Base-by-base conservation (phyloP, 2,329 filamentous ascomycete species). In the Teratosphaeria destructans region DNA sequence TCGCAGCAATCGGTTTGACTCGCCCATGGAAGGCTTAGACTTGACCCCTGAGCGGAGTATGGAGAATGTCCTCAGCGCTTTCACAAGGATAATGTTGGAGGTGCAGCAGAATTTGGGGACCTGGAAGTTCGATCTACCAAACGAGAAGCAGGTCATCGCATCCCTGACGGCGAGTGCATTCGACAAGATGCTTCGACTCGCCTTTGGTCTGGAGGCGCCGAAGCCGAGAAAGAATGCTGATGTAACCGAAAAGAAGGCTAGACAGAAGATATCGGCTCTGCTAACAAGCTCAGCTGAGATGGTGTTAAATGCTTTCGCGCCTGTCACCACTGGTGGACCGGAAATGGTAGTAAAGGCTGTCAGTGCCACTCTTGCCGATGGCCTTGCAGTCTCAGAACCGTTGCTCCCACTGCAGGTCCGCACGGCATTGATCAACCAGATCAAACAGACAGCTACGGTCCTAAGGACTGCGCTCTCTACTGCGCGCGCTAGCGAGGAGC, bases 101-200 rank as follows among this genome's bases (percentile, higher is more conserved):
- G 83, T 95, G 6, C 87, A 95, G 65, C 91, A 95, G 75, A 94
- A 88, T 72, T 89, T 88, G 43, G 83, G 85, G 34, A 90, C 86
- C 5, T 99, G 93, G 94, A 87, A 86, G 65, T 96, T 95, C 71
- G 79, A 82, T 6, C 80, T 82, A 1, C 80, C 84, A 11, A 78
- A 85, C 29, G 86, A 92, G 64, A 85, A 87, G 52, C 82, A 85
- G 56, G 78, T 85, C 59, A 81, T 96, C 55, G 83, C 89, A 60
- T 80, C 81, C 19, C 80, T 81, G 52, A 83, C 96, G 29, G 81
- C 89, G 29, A 80, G 80, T 5, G 82, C 87, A 14, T 86, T 96
- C 69, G 81, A 87, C 63, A 85, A 83, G 54, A 79, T 95, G 34
- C 75, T 96, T 26, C 77, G 81, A 37, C 87, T 86, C 68, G 85